These are phyloP conservation scores for Omphalotus olearius DNA, from an alignment of 1,284 basidiomycete species.

Conservation along the genomic window DNA sequence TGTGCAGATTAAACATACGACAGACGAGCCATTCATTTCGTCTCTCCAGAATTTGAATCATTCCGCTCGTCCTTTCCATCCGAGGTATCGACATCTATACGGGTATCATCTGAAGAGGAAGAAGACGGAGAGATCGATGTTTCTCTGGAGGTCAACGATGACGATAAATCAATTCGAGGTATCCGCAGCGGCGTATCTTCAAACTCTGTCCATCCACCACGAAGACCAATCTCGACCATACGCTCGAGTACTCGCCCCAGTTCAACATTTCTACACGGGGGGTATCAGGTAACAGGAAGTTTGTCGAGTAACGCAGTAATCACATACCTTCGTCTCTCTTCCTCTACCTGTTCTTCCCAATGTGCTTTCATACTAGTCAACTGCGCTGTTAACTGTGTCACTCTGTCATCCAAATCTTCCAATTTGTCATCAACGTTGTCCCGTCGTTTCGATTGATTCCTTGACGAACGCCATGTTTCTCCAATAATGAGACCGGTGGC, in stretches of 20 bases:
- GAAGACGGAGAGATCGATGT: no score
- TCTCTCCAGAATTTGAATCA: no score
- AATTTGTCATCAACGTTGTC: slow-evolving; percentile 74
- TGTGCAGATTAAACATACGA: no score
- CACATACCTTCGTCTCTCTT: slow-evolving; percentile 44
- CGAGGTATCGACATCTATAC: no score
- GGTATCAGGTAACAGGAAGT: slow-evolving; percentile 3
- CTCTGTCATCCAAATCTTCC: slow-evolving; percentile 46
- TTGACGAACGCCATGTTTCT: slow-evolving; percentile 74
- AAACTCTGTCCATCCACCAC: slow-evolving; percentile 38
- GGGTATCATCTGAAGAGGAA: no score
- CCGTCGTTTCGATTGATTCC: slow-evolving; percentile 69
- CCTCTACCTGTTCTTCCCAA: slow-evolving; percentile 41
- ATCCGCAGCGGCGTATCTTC: not conserved
- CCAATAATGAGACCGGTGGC: slow-evolving; percentile 74
- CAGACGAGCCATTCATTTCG: no score
- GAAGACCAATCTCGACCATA: slow-evolving; percentile 68
- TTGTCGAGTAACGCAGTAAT: slow-evolving; percentile 1
- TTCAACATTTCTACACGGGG: slow-evolving; percentile 50
- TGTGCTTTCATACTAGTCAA: slow-evolving; percentile 42
- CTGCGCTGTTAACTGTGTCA: slow-evolving; percentile 43
- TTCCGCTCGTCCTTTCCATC: no score
- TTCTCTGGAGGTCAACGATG: no score
- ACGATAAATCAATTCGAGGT: no score
- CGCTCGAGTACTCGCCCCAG: slow-evolving; percentile 63